Base-by-base conservation (phyloP, 192 early-diverging fungal genomes). In the Coemansia sp. region DNA sequence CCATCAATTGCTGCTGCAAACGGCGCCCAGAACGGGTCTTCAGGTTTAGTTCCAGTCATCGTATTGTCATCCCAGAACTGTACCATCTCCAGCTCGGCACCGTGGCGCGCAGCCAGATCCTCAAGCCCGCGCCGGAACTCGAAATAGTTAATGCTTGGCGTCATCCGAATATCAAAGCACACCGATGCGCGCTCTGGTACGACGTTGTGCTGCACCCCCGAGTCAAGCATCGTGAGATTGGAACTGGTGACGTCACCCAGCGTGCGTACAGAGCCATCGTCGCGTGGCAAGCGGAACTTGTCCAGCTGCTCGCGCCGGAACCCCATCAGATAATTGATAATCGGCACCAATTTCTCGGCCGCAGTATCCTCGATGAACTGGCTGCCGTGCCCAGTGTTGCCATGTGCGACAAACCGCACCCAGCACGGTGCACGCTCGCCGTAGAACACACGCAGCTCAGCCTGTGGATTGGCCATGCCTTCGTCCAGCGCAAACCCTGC, bases 371-470 rank as follows among this genome's bases (percentile, higher is more conserved):
- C 61, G 49, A 95, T 88, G 60, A 95, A 93, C 70, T 92, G 90
- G 58, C 86, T 88, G 51, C 91, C 93, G 65, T 95, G 93, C 2
- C 93, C 93, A 0, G 89, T 86, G 14, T 85, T 83, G 0, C 93
- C 93, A 10, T 58, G 83, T 4, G 92, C 87, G 0, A 71, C 86
- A 65, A 94, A 66, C 65, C 82, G 84, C 65, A 89, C 79, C 91
- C 92, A 95, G 91, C 93, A 95, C 23, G 87, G 84, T 52, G 90
- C 84, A 9, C 92, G 83, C 74, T 95, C 92, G 51, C 89, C 92
- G 65, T 94, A 92, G 75, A 90, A 95, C 59, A 93, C 88, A 67
- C 88, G 88, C 67, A 90, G 75, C 0, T 61, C 77, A 37, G 85
- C 58, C 15, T 78, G 87, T 19, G 89, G 87, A 39, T 85, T 88